Evolutionary conservation across 306 rosid species (phyloP), one percentile per base, ranked within the genome.

Genomic region (Parietaria judaica): DNA sequence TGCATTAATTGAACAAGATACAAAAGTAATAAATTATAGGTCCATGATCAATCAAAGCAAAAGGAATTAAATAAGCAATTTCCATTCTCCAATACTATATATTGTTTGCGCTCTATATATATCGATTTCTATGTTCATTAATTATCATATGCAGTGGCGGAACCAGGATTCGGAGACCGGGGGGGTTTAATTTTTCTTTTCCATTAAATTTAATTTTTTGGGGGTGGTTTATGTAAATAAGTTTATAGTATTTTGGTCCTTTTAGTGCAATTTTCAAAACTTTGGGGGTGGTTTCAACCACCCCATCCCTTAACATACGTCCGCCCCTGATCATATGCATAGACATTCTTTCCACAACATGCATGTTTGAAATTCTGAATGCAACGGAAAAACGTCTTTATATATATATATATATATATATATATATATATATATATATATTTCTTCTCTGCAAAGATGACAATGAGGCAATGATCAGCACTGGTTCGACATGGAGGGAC

Each of bases 401-500:
- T 53, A 8, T 50, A 14, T 53, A 53, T 53, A 53, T 11, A 7
- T 54, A 14, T 51, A 11, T 9, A 16, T 23, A 16, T 8, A 54
- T 16, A 54, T 54, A 55, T 11, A 7, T 54, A 14, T 51, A 11
- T 9, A 16, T 23, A 16, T 8, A 54, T 16, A 54, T 54, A 55
- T 55, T 13, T 53, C 41, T 4, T 9, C n/a, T 41, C 9, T 41
- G 45, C 45, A 41, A 41, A 41, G 14, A 34, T 55, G 59, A 55
- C 16, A 35, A 55, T 10, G 59, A 55, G 31, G 11, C 59, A 23
- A 35, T 10, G 45, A 41, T 3, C 12, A 34, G 41, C 10, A 5
- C 57, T 53, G 12, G 34, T 55, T 55, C 3, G 59, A 55, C 59
- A 8, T 55, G 59, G 59, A 35, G 59, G 59, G 59, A 55, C 41